Conservation (phyloP, 345 rosid species). For the Gossypioides kirkii region DNA sequence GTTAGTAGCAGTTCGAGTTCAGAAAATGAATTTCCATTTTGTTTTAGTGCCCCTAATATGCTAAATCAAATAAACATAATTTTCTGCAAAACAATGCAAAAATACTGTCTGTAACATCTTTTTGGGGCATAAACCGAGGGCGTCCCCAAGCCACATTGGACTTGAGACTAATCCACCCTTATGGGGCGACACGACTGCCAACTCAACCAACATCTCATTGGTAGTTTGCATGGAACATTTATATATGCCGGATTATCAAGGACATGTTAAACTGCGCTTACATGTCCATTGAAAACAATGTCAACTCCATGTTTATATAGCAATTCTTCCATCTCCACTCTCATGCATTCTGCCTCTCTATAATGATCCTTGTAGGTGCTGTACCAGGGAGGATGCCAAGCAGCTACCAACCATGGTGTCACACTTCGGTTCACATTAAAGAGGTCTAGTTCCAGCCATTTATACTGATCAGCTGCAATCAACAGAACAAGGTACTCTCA, state of each 20-base stretch:
- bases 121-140: too few species aligned
- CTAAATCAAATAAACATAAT: background rate
- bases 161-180: too few species aligned
- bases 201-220: too few species aligned
- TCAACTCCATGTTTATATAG: constrained; percentile 58
- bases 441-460: constrained; percentile 72
- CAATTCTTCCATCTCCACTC: constrained; percentile 69
- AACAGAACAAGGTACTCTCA: constrained; percentile 14
- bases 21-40: too few species aligned
- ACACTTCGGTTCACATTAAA: constrained; percentile 48
- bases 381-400: constrained; percentile 92
- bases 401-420: constrained; percentile 88
- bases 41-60: too few species aligned
- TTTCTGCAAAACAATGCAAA: background rate
- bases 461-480: constrained; percentile 63
- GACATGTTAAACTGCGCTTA: constrained; percentile 21
- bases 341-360: constrained; percentile 90
- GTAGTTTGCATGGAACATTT: background rate
- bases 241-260: background rate
- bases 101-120: background rate
- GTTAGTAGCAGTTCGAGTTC: too few species aligned
- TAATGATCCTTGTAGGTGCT: constrained; percentile 71
- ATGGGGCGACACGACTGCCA: too few species aligned
- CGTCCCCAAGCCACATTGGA: too few species aligned
- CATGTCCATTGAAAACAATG: constrained; percentile 78